Conservation (phyloP, 306 rosid genomes). For the Benincasa hispida region DNA sequence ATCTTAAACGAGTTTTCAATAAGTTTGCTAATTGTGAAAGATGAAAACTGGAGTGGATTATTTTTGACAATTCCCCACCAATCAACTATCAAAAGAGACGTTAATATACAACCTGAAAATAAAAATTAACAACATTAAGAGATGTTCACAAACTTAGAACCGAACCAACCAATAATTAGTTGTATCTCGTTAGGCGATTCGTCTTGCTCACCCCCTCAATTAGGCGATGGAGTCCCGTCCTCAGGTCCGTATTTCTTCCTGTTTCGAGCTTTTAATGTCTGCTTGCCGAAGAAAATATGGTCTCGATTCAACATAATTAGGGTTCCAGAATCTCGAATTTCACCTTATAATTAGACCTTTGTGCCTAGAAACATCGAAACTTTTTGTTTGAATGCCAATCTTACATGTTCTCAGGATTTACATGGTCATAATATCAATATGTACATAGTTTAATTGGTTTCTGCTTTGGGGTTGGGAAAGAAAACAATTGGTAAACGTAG, state of each 20-base stretch:
- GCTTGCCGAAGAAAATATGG: background rate
- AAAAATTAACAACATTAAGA: too few relatives aligned
- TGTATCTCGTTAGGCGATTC: too few relatives aligned
- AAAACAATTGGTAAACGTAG: background rate
- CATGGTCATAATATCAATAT: background rate
- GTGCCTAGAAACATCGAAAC: background rate
- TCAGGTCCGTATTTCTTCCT: background rate
- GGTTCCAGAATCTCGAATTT: background rate
- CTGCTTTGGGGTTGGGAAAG: background rate
- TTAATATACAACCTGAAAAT: too few relatives aligned
- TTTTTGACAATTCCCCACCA: too few relatives aligned
- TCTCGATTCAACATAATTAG: background rate
- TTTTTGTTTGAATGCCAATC: background rate
- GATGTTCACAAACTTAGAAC: too few relatives aligned
- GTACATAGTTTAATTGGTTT: background rate
- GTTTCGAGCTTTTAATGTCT: background rate
- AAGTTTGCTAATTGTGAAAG: too few relatives aligned
- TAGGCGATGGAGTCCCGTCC: background rate
- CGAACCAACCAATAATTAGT: too few relatives aligned
- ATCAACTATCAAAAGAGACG: too few relatives aligned
- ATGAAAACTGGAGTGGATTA: too few relatives aligned
- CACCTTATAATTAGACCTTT: background rate
- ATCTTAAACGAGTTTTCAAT: too few relatives aligned
- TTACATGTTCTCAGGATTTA: background rate
- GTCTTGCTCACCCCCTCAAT: background rate